Evolutionary conservation across 2,329 filamentous ascomycete genomes (phyloP), one percentile per base, ranked within the genome.

Genomic region (Didymella glomerata): DNA sequence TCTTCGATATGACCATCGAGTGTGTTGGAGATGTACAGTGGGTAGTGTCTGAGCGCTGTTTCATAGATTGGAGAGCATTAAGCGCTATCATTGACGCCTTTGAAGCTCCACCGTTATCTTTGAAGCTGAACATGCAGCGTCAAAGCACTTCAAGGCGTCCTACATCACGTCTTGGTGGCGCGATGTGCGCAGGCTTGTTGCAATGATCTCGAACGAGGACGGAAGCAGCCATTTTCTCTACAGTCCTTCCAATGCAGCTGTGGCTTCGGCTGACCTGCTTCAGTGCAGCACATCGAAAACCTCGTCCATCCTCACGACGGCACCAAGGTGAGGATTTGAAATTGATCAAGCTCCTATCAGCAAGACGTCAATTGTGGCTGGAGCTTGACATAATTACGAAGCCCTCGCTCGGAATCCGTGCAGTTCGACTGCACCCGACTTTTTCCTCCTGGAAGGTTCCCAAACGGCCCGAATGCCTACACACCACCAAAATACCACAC

Each of bases 71-170:
- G 11, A 22, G 20, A 22, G 9, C 11, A 13, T 27, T 51, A 30
- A 49, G 30, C 32, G 34, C 48, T 27, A 46, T 32, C 20, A n/a
- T 40, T 40, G 18, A 50, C 34, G 30, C 30, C 20, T n/a, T 27
- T 34, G 16, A 38, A 32, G 47, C 22, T 40, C 50, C 22, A 53
- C n/a, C 49, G 30, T 40, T 46, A 38, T 45, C 40, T 52, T 45
- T 24, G 22, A 16, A 38, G 16, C 10, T 52, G 18, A 7, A 44
- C 14, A 24, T 44, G 25, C 41, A 42, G 14, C 16, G 24, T 44
- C 24, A 44, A 27, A 44, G 24, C 41, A n/a, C 4, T 27, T 44
- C 41, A 27, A 6, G 14, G 22, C 14, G 22, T 24, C 41, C 20
- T 7, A 24, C 38, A 41, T 24, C 10, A 41, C 13, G 10, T 5